A percentile compares a stretch with the other conserved stretches of the same genome.
Evolutionary conservation across 2,329 filamentous ascomycete species (phyloP).

Genomic region (Elsinoe necatrix): DNA sequence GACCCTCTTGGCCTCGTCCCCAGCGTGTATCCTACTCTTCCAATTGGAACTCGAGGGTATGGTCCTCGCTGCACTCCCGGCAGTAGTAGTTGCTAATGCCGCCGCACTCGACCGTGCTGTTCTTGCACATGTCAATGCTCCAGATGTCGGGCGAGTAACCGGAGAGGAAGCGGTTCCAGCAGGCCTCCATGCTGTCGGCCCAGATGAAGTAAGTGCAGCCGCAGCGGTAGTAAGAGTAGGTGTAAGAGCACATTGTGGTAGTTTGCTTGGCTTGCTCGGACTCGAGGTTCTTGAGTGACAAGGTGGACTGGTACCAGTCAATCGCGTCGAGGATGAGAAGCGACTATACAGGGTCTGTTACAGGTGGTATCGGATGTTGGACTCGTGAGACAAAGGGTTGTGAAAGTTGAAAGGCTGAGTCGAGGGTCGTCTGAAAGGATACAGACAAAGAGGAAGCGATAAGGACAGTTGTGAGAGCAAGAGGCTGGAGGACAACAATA

Average conservation of each 20-base stretch:
- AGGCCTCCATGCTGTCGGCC: conserved; percentile 39
- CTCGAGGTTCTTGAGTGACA: background rate
- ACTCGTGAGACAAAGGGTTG: background rate
- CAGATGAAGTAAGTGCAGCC: conserved; percentile 43
- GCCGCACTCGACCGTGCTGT: conserved; percentile 27
- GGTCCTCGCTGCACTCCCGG: conserved; percentile 37
- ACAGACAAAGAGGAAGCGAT: background rate
- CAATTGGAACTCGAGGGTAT: conserved; percentile 35
- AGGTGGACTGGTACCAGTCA: background rate
- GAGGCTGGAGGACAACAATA: background rate
- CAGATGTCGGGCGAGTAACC: conserved; percentile 42
- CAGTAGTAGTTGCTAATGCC: conserved; percentile 40
- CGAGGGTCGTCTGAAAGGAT: background rate
- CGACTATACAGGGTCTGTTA: background rate
- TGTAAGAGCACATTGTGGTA: conserved; percentile 38
- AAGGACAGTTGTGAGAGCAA: conserved; percentile 1
- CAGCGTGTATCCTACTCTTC: conserved; percentile 29
- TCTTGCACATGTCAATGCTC: conserved; percentile 41
- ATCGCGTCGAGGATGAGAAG: background rate
- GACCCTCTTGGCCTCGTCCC: too few species aligned
- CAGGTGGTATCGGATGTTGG: background rate
- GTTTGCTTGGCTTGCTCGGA: background rate
- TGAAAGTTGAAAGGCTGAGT: background rate
- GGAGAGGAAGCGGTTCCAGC: conserved; percentile 36
- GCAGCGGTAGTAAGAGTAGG: conserved; percentile 41